Conservation (phyloP, 495 filamentous ascomycete species). For the Chaetomium tenue region DNA sequence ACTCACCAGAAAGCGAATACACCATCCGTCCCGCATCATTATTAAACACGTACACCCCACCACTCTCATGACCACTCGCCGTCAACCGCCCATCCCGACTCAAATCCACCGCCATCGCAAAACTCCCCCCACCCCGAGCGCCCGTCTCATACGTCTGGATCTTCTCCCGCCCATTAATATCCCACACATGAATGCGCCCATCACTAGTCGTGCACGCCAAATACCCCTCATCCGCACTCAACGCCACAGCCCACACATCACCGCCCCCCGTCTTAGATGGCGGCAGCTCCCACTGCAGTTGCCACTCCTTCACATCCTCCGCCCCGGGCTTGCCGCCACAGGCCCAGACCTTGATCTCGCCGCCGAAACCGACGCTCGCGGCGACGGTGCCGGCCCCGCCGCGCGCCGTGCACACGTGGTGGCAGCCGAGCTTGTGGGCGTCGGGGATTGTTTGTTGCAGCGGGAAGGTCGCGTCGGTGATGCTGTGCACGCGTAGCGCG, state of each 20-base stretch:
- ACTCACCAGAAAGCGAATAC: constrained; percentile 78
- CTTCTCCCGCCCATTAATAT: constrained; percentile 47
- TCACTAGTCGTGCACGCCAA: constrained; percentile 79
- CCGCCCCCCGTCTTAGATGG: constrained; percentile 51
- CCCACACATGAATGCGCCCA: constrained; percentile 87
- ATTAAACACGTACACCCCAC: constrained; percentile 90
- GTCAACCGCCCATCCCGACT: constrained; percentile 74
- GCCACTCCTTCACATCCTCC: constrained; percentile 49
- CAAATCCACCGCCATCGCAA: constrained; percentile 84
- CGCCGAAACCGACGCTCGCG: constrained; percentile 82
- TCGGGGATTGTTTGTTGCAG: constrained; percentile 70
- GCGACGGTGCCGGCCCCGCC: constrained; percentile 61
- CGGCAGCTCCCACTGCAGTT: constrained; percentile 38
- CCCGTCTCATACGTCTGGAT: constrained; percentile 88
- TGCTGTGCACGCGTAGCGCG: constrained; percentile 72
- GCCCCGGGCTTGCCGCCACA: neutral
- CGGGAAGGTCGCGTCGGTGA: constrained; percentile 64
- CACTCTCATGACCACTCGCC: constrained; percentile 89
- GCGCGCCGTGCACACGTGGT: constrained; percentile 73
- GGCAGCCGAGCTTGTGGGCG: constrained; percentile 82
- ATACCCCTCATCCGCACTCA: constrained; percentile 77
- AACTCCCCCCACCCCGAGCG: constrained; percentile 54
- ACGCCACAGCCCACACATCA: constrained; percentile 80
- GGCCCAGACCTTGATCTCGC: constrained; percentile 78
- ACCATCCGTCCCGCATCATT: constrained; percentile 82